Evolutionary conservation across 2,329 filamentous ascomycete species (phyloP).

Genomic region (Aspergillus fructus): DNA sequence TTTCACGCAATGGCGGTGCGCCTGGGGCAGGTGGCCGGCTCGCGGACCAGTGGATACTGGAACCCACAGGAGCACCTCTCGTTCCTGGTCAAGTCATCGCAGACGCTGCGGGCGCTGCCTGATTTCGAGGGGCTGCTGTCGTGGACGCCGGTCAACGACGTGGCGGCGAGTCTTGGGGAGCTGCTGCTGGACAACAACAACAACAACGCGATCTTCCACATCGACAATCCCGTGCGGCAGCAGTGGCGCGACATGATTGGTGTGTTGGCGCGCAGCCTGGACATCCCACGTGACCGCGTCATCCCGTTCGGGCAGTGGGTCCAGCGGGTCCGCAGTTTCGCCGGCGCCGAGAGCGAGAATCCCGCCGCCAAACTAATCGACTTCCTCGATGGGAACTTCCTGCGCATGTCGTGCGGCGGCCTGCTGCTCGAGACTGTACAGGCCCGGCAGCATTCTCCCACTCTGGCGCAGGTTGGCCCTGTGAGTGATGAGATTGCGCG

Average conservation of each 20-base stretch:
- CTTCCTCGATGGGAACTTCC: constrained; percentile 31
- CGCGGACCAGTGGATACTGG: constrained; percentile 52
- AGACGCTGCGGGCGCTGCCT: constrained; percentile 46
- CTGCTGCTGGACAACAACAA: constrained; percentile 20
- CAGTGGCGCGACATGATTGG: constrained; percentile 39
- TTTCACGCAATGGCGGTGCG: constrained; percentile 49
- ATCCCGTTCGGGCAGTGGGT: constrained; percentile 45
- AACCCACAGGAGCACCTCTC: constrained; percentile 53
- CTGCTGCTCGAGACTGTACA: constrained; percentile 38
- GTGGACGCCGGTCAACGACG: constrained; percentile 50
- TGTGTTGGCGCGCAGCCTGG: constrained; percentile 33
- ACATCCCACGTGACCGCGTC: constrained; percentile 29
- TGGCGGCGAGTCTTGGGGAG: constrained; percentile 36
- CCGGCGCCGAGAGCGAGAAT: constrained; percentile 24
- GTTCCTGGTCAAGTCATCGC: constrained; percentile 53
- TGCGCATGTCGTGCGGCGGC: constrained; percentile 49
- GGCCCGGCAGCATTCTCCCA: constrained; percentile 48
- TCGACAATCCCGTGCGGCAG: constrained; percentile 48
- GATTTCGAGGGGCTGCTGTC: constrained; percentile 41
- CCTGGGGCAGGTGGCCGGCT: constrained; percentile 55
- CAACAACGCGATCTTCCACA: constrained; percentile 40
- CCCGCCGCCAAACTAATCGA: constrained; percentile 29
- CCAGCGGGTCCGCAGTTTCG: constrained; percentile 27
- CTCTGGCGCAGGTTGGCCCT: constrained; percentile 39
- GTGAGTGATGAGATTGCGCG: constrained; percentile 18